Base-by-base conservation (phyloP, 148 eudicot genomes). In the Tetragonia tetragonoides region DNA sequence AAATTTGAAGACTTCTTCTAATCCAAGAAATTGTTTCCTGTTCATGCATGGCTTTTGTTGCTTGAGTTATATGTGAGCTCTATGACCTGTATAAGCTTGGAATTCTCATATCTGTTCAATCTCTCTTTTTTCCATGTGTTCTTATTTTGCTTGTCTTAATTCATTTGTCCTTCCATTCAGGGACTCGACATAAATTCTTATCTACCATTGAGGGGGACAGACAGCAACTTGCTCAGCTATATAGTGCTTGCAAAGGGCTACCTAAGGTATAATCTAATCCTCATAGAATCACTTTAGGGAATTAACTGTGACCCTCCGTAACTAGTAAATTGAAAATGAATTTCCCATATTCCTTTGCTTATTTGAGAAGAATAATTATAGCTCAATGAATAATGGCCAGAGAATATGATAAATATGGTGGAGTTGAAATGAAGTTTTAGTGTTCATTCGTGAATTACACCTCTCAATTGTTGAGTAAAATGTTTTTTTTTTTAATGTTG, bases 181-280 rank as follows among this genome's bases (percentile, higher is more conserved):
- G 80, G 70, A 85, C 87, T 49, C 87, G 87, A 7, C 81, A 81
- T 79, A 90, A 85, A 79, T 90, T 88, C 75, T 81, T 83, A 37
- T 83, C 91, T 40, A 79, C 86, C 77, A 79, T 81, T 72, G 88
- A 86, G 68, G 88, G 89, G 56, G 87, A 88, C 82, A 87, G 74
- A 77, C 86, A 80, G 62, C 87, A 90, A 73, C 66, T 90, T 65
- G 74, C 77, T 49, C 83, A 61, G 75, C 75, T 90, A 39, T 85
- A 85, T 74, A 81, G 72, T 77, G 91, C 93, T 70, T 90, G 93
- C 76, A 88, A 85, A 79, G 93, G 93, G 72, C 73, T 77, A 79
- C 82, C 85, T 78, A 85, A 86, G 93, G 91, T 88, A 88, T 77
- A n/a, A 34, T 62, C 66, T 66, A 20, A 21, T 44, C 6, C 1